Conservation (phyloP, 768 basidiomycete species). For the Tulasnella sp. region DNA sequence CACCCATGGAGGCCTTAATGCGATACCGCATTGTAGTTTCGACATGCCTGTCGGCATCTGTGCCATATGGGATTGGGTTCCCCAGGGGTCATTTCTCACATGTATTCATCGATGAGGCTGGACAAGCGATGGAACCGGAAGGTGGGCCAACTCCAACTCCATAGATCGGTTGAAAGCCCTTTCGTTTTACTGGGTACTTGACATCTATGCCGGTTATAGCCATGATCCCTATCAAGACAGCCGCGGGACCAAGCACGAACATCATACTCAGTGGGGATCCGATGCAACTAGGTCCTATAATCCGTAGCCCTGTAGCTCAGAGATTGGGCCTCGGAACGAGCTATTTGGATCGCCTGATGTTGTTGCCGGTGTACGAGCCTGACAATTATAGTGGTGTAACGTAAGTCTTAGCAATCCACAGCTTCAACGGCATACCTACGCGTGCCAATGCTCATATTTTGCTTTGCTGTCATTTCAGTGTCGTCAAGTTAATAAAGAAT, state of each 20-base stretch:
- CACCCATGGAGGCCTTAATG: conserved; percentile 31
- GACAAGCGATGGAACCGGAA: conserved; percentile 52
- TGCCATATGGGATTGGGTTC: conserved; percentile 40
- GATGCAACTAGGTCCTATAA: conserved; percentile 32
- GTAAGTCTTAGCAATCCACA: conserved; percentile 20
- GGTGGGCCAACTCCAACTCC: not conserved
- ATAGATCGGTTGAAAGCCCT: too few species aligned
- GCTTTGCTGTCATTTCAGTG: conserved; percentile 26
- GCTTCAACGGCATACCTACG: not conserved
- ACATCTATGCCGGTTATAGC: too few species aligned
- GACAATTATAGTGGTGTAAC: conserved; percentile 23
- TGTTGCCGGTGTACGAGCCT: conserved; percentile 25
- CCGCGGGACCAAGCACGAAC: conserved; percentile 29
- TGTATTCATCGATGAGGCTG: conserved; percentile 56
- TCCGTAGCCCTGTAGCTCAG: conserved; percentile 26
- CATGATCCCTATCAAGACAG: conserved; percentile 4
- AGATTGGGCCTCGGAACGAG: conserved; percentile 27
- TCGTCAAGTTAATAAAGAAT: conserved; percentile 51
- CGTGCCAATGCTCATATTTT: too few species aligned
- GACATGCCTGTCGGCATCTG: conserved; percentile 46
- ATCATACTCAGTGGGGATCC: conserved; percentile 32
- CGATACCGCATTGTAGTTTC: conserved; percentile 44
- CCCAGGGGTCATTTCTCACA: conserved; percentile 46
- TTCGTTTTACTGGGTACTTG: too few species aligned
- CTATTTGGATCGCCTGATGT: conserved; percentile 32